phyloP scores from a whole-genome alignment of 2,329 filamentous ascomycete species.

The Stachybotrys elegans region DNA sequence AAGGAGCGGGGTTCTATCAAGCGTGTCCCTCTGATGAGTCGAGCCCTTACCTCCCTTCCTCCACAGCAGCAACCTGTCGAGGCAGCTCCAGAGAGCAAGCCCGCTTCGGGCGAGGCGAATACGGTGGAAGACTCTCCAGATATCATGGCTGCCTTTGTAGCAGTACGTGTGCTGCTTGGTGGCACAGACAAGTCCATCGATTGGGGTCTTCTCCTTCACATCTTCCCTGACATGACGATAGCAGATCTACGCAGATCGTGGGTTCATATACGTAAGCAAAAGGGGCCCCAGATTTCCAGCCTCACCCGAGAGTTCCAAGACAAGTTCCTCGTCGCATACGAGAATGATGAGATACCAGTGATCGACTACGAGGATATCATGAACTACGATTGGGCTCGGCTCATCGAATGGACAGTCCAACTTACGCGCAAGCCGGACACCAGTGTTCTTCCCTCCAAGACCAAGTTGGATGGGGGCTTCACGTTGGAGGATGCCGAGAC shows the following conservation, averaged over 20 bases:
- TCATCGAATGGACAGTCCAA: constrained; percentile 63
- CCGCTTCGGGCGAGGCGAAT: background rate
- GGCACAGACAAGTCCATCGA: constrained; percentile 56
- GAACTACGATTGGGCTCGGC: constrained; percentile 61
- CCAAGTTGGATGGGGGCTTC: constrained; percentile 38
- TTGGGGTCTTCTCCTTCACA: constrained; percentile 52
- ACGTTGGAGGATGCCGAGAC: constrained; percentile 30
- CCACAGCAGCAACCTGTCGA: background rate
- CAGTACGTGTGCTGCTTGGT: constrained; percentile 53
- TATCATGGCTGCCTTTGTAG: constrained; percentile 53
- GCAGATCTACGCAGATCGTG: constrained; percentile 51
- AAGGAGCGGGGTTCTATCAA: no score
- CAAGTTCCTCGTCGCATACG: constrained; percentile 61
- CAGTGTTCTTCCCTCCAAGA: constrained; percentile 42
- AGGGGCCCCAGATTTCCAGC: constrained; percentile 47
- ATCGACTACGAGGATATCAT: constrained; percentile 60
- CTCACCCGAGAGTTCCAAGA: constrained; percentile 58
- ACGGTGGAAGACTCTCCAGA: constrained; percentile 14
- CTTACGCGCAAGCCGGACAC: constrained; percentile 41
- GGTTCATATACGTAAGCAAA: constrained; percentile 44
- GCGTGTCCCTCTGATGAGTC: constrained; percentile 22
- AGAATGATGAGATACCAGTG: constrained; percentile 51
- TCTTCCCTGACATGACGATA: constrained; percentile 50
- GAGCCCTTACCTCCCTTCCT: constrained; percentile 21
- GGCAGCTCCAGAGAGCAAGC: background rate